A percentile compares a stretch with the other conserved stretches of the same genome.
These are phyloP conservation scores for Saccharomyces pastorianus DNA, from an alignment of 1,139 yeast genomes.

Conservation along the genomic window DNA sequence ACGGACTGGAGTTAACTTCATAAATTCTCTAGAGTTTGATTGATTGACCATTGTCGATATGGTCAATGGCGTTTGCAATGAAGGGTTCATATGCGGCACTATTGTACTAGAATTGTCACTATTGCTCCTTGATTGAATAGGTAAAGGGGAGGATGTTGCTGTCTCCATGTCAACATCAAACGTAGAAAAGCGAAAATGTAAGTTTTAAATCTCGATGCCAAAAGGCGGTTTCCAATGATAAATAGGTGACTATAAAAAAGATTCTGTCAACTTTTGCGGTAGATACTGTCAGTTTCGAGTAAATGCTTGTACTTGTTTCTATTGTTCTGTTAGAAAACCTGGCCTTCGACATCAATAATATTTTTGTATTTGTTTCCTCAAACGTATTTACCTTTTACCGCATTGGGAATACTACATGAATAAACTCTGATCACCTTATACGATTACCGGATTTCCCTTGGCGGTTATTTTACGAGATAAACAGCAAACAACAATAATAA, in stretches of 20 bases:
- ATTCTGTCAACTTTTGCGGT: not conserved
- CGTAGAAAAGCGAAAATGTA: not conserved
- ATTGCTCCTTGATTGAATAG: not conserved
- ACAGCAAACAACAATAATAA: not conserved
- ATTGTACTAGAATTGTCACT: not conserved
- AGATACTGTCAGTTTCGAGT: not conserved
- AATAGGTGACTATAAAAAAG: not conserved
- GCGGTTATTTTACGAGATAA: not conserved
- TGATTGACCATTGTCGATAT: no score
- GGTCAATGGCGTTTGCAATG: no score
- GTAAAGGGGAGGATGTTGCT: not conserved
- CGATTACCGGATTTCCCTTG: not conserved
- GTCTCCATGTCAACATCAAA: not conserved
- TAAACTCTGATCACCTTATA: not conserved
- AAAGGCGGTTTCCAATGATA: not conserved
- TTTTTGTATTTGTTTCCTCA: not conserved
- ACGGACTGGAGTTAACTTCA: conserved; percentile 20
- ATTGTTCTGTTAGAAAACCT: not conserved
- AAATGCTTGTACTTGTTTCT: not conserved
- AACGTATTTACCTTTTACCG: not conserved
- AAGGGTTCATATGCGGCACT: no score
- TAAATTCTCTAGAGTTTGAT: conserved; percentile 6
- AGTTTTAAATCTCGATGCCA: not conserved
- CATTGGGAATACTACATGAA: not conserved
- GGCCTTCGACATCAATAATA: not conserved